phyloP scores from a whole-genome alignment of 1,284 basidiomycete genomes.

The Heterobasidion irregulare region DNA sequence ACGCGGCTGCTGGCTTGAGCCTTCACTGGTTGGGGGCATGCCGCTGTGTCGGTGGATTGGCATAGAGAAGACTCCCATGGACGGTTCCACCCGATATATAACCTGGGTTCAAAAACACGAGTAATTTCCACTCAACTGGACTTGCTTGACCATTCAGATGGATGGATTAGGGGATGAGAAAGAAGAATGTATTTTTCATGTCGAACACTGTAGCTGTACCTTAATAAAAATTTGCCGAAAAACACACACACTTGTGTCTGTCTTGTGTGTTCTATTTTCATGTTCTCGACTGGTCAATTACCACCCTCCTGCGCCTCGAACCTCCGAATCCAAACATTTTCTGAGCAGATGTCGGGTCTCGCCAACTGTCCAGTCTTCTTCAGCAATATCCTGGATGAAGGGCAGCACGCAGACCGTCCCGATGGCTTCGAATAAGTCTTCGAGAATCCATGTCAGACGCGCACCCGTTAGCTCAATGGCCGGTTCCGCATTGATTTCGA shows the following conservation, averaged over 20 bases:
- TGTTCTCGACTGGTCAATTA: background rate
- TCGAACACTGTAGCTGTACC: no score
- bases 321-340: conserved; percentile 21
- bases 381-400: conserved; percentile 25
- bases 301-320: conserved; percentile 16
- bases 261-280: background rate
- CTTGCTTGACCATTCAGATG: conserved; percentile 11
- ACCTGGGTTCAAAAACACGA: background rate
- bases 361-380: conserved; percentile 6
- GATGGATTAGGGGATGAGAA: background rate
- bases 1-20: conserved; percentile 72
- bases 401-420: conserved; percentile 64
- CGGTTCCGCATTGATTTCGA: conserved; percentile 94
- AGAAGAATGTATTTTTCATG: background rate
- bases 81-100: background rate
- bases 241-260: background rate
- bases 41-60: background rate
- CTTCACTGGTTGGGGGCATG: background rate
- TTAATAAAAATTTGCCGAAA: no score
- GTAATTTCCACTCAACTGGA: conserved; percentile 7
- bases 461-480: conserved; percentile 92
- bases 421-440: conserved; percentile 74
- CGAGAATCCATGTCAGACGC: conserved; percentile 72
- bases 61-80: background rate
- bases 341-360: conserved; percentile 9